These are phyloP conservation scores for Phtheirospermum japonicum DNA, from an alignment of 257 asterid species.

Conservation along the genomic window DNA sequence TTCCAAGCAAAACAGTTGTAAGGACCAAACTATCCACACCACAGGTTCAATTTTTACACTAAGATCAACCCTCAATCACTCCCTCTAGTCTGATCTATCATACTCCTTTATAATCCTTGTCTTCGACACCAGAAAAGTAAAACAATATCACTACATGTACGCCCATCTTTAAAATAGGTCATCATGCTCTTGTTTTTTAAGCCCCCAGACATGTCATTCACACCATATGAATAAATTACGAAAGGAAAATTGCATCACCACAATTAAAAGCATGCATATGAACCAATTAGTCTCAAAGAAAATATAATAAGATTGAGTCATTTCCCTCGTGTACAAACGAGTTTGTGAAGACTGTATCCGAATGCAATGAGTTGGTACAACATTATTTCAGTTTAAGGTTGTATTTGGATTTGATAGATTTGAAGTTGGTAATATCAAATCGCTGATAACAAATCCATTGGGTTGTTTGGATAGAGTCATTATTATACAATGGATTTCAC, in stretches of 20 bases:
- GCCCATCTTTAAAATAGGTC: neutral
- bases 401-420: neutral
- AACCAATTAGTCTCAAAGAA: no score
- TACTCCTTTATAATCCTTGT: constrained; percentile 3
- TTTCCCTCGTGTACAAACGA: constrained; percentile 5
- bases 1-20: constrained; percentile 19
- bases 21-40: neutral
- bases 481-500: neutral
- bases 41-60: neutral
- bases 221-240: neutral
- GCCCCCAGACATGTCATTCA: neutral
- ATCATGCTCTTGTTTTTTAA: neutral
- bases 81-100: constrained; percentile 8
- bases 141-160: neutral
- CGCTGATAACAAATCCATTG: no score
- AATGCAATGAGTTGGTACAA: neutral
- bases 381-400: neutral
- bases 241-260: neutral
- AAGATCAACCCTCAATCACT: constrained; percentile 8
- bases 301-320: neutral
- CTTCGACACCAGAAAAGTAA: constrained; percentile 10
- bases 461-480: neutral
- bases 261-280: neutral
- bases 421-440: neutral
- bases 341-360: neutral